Conservation (phyloP, 371 early-diverging fungal species). For the Mortierella sp. region DNA sequence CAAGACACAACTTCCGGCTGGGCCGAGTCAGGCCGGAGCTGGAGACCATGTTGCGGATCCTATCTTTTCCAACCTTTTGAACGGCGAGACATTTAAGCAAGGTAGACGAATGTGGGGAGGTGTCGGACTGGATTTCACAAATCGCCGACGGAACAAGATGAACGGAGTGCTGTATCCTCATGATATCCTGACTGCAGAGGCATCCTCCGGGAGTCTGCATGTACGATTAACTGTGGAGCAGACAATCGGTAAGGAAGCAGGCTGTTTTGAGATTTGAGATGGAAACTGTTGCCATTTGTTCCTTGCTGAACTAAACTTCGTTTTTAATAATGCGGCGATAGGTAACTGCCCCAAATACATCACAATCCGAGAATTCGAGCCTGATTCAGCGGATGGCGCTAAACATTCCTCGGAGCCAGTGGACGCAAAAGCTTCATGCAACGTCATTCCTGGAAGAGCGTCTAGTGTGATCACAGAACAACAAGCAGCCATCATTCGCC, state of each 20-base stretch:
- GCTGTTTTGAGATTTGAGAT: no score
- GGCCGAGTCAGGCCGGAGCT: no score
- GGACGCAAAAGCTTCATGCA: no score
- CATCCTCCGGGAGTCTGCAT: slow-evolving; percentile 25
- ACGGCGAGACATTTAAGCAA: slow-evolving; percentile 20
- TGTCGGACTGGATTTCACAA: slow-evolving; percentile 40
- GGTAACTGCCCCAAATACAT: slow-evolving; percentile 53
- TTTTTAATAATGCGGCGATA: no score
- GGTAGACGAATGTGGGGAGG: slow-evolving; percentile 36
- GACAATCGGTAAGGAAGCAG: slow-evolving; percentile 28
- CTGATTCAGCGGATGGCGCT: neutral
- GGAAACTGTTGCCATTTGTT: no score
- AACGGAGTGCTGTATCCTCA: slow-evolving; percentile 33
- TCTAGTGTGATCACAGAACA: slow-evolving; percentile 15
- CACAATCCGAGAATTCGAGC: slow-evolving; percentile 34
- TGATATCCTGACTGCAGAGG: slow-evolving; percentile 15
- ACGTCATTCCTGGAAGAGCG: no score
- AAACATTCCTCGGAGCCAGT: neutral
- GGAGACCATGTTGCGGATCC: slow-evolving; percentile 20
- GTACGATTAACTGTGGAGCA: slow-evolving; percentile 43
- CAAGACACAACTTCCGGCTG: neutral
- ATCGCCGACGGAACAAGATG: slow-evolving; percentile 48
- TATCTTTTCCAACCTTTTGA: slow-evolving; percentile 20
- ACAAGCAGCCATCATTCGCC: slow-evolving; percentile 21
- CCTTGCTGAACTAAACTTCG: no score